Evolutionary conservation across 495 filamentous ascomycete genomes (phyloP).

Genomic region (Glutinoglossum americanum): DNA sequence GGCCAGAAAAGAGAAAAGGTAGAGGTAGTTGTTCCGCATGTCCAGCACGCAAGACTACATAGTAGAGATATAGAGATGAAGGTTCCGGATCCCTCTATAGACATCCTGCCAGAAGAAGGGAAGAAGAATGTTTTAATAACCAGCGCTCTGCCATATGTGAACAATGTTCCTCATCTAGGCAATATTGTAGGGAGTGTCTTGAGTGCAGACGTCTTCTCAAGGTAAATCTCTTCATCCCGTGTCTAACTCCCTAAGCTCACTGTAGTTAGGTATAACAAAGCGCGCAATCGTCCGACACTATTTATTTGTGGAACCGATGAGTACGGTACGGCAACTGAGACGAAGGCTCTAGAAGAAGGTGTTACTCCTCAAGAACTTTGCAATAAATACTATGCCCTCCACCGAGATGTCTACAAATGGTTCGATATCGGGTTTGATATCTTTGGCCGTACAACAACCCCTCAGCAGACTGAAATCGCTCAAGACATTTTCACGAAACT

Average conservation of each 20-base stretch:
- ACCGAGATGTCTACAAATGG: constrained; percentile 17
- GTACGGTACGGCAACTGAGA: constrained; percentile 21
- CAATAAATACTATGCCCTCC: constrained; percentile 19
- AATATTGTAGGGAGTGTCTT: constrained; percentile 86
- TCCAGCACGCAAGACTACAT: constrained; percentile 1
- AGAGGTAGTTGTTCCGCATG: neutral
- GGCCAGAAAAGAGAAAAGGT: neutral
- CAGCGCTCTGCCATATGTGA: constrained; percentile 54
- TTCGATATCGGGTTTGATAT: constrained; percentile 20
- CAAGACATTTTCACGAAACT: constrained; percentile 11
- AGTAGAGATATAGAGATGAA: constrained; percentile 5
- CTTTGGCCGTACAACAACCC: constrained; percentile 19
- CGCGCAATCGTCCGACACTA: constrained; percentile 38
- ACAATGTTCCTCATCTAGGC: constrained; percentile 88
- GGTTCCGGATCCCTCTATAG: neutral
- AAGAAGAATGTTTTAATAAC: constrained; percentile 31
- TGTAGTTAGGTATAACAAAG: constrained; percentile 44
- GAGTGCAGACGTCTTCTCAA: constrained; percentile 55
- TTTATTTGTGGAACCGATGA: constrained; percentile 21
- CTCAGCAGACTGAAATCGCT: constrained; percentile 10
- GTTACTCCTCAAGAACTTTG: constrained; percentile 19
- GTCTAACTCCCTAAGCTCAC: constrained; percentile 6
- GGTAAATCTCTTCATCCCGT: constrained; percentile 19
- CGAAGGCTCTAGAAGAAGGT: constrained; percentile 18
- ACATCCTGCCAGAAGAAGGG: constrained; percentile 22